Base-by-base conservation (phyloP, 2,329 filamentous ascomycete genomes). In the Venturia carpophila region DNA sequence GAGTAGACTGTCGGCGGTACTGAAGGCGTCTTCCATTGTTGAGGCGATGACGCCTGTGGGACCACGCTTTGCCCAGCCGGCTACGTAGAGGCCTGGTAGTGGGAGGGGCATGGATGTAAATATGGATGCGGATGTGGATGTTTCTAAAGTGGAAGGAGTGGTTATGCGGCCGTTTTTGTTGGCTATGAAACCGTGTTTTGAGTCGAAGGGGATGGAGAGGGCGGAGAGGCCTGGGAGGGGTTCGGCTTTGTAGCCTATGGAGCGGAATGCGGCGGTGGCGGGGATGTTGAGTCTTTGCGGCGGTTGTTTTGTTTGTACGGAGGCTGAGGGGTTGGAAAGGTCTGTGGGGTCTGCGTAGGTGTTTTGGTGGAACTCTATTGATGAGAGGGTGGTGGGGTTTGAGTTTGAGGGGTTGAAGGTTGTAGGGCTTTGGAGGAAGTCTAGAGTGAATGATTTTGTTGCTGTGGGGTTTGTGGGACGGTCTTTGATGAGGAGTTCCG, bases 1-100 rank as follows among this genome's bases (percentile, higher is more conserved):
- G 0, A 84, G 84, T 68, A 99, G 89, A 2, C 88, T 86, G 73
- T 97, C 92, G 0, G 87, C 94, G 0, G 92, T 96, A 10, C 84
- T 83, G 71, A 97, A 99, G 0, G 94, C 93, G 74, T 99, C 94
- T 67, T 89, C 85, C 91, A 99, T 96, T 0, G 94, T 99, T 39
- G 88, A 92, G 1, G 93, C 93, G 74, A 99, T 99, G 3, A 97
- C 92, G 2, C 94, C 94, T 0, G 92, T 97, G 0, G 94, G 93
- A 0, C 94, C 94, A 43, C 89, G 85, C 78, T 97, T 97, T 11
- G 97, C 92, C 94, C 94, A 99, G 0, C 94, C 94, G 19, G 93
- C 90, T 69, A 92, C 96, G 77, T 99, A 99, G 37, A 96, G 76
- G 0, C 93, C 91, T 0, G 87, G 85, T 0, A 89, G 71, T 13